Percentiles rank a stretch among this genome's conserved stretches.
Evolutionary conservation across 441 rosid genomes (phyloP).

Genomic region (Omphalea diandra): DNA sequence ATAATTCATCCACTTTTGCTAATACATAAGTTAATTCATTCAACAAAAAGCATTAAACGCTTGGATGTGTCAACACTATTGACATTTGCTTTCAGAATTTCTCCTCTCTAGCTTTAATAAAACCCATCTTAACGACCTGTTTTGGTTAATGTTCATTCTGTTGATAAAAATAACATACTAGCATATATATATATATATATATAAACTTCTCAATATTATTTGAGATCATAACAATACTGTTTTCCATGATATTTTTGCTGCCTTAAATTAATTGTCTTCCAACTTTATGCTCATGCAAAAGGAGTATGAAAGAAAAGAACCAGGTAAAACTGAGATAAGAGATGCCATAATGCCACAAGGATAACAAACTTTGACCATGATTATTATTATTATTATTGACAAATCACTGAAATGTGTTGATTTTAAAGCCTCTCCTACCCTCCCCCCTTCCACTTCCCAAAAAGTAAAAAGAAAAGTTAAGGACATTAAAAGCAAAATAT

Average conservation of each 20-base stretch:
- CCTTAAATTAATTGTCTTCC: background rate
- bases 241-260: background rate
- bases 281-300: background rate
- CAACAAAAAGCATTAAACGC: background rate
- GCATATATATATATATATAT: background rate
- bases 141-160: background rate
- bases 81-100: background rate
- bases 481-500: background rate
- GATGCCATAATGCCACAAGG: background rate
- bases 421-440: background rate
- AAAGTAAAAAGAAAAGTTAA: background rate
- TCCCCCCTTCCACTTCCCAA: background rate
- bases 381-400: background rate
- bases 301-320: background rate
- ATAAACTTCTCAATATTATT: background rate
- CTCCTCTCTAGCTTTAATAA: background rate
- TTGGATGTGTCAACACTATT: background rate
- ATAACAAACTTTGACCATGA: background rate
- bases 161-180: background rate
- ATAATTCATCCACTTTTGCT: background rate
- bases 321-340: background rate
- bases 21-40: background rate
- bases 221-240: background rate
- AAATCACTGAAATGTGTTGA: background rate
- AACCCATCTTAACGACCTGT: background rate